Conservation (phyloP, 1,284 basidiomycete genomes). For the Irpex sp. region DNA sequence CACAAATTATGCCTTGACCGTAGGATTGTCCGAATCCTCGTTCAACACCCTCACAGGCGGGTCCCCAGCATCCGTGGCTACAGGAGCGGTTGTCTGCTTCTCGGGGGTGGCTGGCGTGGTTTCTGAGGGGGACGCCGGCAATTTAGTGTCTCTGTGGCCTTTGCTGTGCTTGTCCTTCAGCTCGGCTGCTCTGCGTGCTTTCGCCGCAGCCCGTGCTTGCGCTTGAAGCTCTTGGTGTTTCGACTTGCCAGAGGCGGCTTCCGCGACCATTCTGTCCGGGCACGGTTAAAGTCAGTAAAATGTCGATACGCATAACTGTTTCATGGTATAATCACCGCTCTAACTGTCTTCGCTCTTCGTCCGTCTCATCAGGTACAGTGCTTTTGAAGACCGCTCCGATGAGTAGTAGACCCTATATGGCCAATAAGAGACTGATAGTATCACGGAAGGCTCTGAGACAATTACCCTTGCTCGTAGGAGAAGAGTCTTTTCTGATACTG, state of each 20-base stretch:
- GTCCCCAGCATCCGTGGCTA: neutral
- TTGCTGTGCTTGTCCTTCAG: neutral
- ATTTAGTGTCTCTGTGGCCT: neutral
- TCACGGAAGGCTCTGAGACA: neutral
- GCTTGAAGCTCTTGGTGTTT: conserved; percentile 45
- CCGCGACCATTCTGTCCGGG: conserved; percentile 28
- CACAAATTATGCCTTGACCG: neutral
- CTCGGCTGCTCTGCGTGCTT: conserved; percentile 13
- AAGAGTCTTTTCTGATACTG: conserved; percentile 65
- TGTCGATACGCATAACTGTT: neutral
- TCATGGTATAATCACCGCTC: conserved; percentile 56
- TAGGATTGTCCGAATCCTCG: neutral
- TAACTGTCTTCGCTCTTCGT: conserved; percentile 88
- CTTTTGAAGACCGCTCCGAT: conserved; percentile 87
- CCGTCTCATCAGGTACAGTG: conserved; percentile 81
- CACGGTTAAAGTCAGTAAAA: neutral
- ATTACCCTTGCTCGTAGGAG: conserved; percentile 79
- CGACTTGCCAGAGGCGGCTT: conserved; percentile 48
- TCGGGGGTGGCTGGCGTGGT: neutral
- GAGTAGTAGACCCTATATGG: conserved; percentile 66
- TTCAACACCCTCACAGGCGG: neutral
- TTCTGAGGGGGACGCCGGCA: neutral
- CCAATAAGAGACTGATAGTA: neutral
- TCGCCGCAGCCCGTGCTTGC: conserved; percentile 29
- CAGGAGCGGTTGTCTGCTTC: neutral